A percentile compares a stretch with the other conserved stretches of the same genome.
phyloP scores from a whole-genome alignment of 345 rosid genomes.

The Moricandia arvensis region DNA sequence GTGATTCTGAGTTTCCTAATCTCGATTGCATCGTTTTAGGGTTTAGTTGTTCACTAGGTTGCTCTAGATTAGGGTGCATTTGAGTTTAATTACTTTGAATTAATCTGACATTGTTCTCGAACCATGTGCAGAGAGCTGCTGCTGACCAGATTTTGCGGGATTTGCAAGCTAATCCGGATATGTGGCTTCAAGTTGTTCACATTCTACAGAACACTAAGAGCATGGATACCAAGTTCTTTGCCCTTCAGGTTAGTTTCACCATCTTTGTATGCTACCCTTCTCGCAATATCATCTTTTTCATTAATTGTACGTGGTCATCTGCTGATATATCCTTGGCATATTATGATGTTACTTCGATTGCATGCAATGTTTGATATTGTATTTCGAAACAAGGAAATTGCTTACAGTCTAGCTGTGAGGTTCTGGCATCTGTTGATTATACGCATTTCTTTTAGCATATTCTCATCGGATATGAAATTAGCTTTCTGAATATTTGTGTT shows the following conservation, averaged over 20 bases:
- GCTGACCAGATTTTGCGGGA: slow-evolving; percentile 97
- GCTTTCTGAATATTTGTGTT: neutral
- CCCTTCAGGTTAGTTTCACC: slow-evolving; percentile 71
- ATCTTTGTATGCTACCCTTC: neutral
- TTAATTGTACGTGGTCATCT: neutral
- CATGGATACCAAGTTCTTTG: slow-evolving; percentile 93
- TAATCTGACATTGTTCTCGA: slow-evolving; percentile 14
- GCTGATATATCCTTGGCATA: neutral
- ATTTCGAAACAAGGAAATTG: neutral
- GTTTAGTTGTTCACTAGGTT: neutral
- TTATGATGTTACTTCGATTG: neutral
- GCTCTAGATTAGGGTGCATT: neutral
- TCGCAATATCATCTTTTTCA: neutral
- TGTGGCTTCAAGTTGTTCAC: slow-evolving; percentile 99
- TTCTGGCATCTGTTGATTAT: slow-evolving; percentile 7
- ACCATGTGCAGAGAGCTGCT: slow-evolving; percentile 69
- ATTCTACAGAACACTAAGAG: slow-evolving; percentile 76
- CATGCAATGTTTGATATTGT: neutral
- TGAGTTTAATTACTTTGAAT: slow-evolving; percentile 1
- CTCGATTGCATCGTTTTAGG: neutral
- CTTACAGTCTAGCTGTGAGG: slow-evolving; percentile 4
- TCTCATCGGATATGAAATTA: neutral
- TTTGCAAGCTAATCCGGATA: slow-evolving; percentile 88
- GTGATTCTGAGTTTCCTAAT: neutral
- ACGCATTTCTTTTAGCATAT: neutral